A percentile compares a stretch with the other conserved stretches of the same genome.
phyloP scores from a whole-genome alignment of 805 yeast species.

The Saccharomycopsis amapae region DNA sequence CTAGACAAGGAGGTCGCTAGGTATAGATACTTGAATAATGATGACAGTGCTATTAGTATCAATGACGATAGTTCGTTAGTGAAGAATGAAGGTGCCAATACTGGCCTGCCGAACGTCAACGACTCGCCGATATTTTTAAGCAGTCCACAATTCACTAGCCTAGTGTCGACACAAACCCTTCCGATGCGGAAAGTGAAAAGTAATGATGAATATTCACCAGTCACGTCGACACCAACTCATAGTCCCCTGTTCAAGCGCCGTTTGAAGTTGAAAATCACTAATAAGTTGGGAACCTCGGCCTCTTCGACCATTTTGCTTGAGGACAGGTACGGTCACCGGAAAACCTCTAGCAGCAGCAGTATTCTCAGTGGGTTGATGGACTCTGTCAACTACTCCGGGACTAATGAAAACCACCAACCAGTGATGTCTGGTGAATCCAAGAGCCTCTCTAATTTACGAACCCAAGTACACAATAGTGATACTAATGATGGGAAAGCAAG shows the following conservation, averaged over 20 bases:
- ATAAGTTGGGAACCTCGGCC: conserved; percentile 9
- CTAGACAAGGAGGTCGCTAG: conserved; percentile 10
- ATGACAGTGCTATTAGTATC: neutral
- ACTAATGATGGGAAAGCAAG: neutral
- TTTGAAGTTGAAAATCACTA: conserved; percentile 9
- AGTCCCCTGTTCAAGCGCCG: conserved; percentile 8
- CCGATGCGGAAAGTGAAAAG: neutral
- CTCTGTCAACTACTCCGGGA: neutral
- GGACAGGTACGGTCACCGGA: conserved; percentile 12
- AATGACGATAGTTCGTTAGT: neutral
- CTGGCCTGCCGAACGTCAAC: no score
- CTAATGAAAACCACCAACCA: neutral
- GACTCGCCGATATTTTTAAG: neutral
- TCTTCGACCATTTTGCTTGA: conserved; percentile 8
- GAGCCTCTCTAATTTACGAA: neutral
- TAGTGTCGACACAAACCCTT: neutral
- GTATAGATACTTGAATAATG: neutral
- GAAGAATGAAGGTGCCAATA: neutral
- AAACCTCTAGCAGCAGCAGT: conserved; percentile 9
- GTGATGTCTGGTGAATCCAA: neutral
- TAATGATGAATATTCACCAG: neutral
- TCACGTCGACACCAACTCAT: neutral
- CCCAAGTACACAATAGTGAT: neutral
- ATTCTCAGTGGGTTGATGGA: neutral
- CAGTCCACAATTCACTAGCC: conserved; percentile 11